Base-by-base conservation (phyloP, 768 basidiomycete genomes). In the Hypholoma sublateritium region DNA sequence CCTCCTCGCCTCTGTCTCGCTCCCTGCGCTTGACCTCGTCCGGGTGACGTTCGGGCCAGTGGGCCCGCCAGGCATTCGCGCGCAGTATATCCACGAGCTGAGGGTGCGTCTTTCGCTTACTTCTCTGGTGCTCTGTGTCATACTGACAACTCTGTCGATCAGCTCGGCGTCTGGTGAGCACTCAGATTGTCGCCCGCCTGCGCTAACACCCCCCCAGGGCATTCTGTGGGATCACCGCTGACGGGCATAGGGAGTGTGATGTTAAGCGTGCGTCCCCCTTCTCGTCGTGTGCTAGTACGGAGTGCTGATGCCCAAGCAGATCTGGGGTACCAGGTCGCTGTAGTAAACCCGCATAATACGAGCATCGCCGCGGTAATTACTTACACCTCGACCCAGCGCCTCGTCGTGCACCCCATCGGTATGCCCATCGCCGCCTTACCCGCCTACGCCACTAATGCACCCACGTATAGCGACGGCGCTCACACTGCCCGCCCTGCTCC, bases 121-220 rank as follows among this genome's bases (percentile, higher is more conserved):
- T n/a, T n/a, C n/a, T n/a, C n/a, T n/a, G n/a, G n/a, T 32, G 9
- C 28, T 32, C 28, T 32, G 5, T 6, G 28, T 32, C 9, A 21
- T 22, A 32, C 22, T 53, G 25, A 43, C 52, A 2, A 13, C 1
- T 7, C 17, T 16, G 4, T 43, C 11, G 9, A 4, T 17, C 39
- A 53, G 53, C 14, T 53, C 24, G 53, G 53, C 43, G 34, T 53
- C n/a, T 53, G 53, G 53, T 53, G 25, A n/a, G 53, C 17, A 6
- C 8, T 35, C 17, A 13, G 5, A 17, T 13, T 13, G 34, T 22
- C 22, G 4, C 13, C 17, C 32, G 7, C 24, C 28, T 17, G 13
- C 12, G n/a, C 34, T 13, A 21, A n/a, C 25, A 43, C 43, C 16
- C 36, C 19, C 4, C 3, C 24, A 53, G 53, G 53, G 25, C 42